phyloP scores from a whole-genome alignment of 495 filamentous ascomycete species.

The Penicillium ochrochloron region DNA sequence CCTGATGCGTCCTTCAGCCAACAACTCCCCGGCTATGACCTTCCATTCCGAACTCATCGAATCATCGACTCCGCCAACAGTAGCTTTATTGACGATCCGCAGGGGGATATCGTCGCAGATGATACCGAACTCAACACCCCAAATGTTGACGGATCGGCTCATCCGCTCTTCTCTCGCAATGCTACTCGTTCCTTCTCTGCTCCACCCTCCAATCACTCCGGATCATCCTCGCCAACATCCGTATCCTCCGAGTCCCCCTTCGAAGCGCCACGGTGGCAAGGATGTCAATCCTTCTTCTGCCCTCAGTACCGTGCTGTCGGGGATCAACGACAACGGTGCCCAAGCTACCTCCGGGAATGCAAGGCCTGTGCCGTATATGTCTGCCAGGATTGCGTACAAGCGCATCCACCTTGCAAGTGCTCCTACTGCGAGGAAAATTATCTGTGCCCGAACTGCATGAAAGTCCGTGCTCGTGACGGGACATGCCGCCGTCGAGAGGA shows the following conservation, averaged over 20 bases:
- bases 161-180: slow-evolving; percentile 25
- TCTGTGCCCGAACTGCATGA: slow-evolving; percentile 57
- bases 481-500: slow-evolving; percentile 50
- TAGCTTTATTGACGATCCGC: slow-evolving; percentile 46
- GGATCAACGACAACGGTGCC: slow-evolving; percentile 56
- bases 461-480: slow-evolving; percentile 46
- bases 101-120: slow-evolving; percentile 33
- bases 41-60: slow-evolving; percentile 42
- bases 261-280: slow-evolving; percentile 54
- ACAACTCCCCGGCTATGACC: slow-evolving; percentile 26
- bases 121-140: slow-evolving; percentile 27
- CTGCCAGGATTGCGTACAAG: slow-evolving; percentile 56
- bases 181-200: slow-evolving; percentile 39
- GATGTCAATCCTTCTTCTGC: slow-evolving; percentile 63
- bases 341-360: slow-evolving; percentile 56
- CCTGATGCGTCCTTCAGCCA: slow-evolving; percentile 16
- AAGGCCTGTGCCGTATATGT: slow-evolving; percentile 58
- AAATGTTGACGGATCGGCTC: slow-evolving; percentile 19
- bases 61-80: slow-evolving; percentile 44
- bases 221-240: slow-evolving; percentile 46
- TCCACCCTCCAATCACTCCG: slow-evolving; percentile 48
- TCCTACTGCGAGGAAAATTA: slow-evolving; percentile 58
- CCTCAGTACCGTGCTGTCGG: slow-evolving; percentile 53
- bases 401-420: slow-evolving; percentile 56
- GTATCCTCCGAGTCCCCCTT: slow-evolving; percentile 45